Evolutionary conservation across 139 green algal genomes (phyloP), one percentile per base, ranked within the genome.

Genomic region (Nannochloris sp.): DNA sequence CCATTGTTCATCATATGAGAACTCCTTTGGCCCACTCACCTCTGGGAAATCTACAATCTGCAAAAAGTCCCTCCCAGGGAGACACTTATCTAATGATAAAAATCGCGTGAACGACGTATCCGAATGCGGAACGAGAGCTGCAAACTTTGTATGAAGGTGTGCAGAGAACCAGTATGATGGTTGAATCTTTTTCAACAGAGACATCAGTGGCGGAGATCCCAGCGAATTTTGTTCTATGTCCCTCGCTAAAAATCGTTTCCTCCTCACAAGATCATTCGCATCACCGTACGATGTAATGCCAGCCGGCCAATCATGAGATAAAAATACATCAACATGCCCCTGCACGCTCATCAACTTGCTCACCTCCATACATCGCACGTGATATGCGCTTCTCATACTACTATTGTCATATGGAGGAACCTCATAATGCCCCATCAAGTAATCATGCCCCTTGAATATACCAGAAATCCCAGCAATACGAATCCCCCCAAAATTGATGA

Each of bases 231-330:
- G 55, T 13, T 79, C 71, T 30, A 92, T 85, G 74, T 97, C 91
- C 14, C 66, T 40, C 3, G 45, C 50, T 51, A 98, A 79, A 73
- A 91, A 96, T 3, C 73, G 60, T 73, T 99, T 99, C 2, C 64
- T 69, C 3, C 72, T 56, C 23, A 97, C 72, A 40, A 99, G 85
- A 51, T 55, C 66, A 12, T 81, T 44, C 29, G 68, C 75, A 79
- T 97, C 70, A 25, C 93, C 93, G 63, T 92, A 82, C 10, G 76
- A 56, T 1, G 78, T 80, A 33, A 99, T 89, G 57, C 84, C 81
- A 17, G 77, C 65, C 8, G 93, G 93, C 93, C 93, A 99, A 79
- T 99, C 93, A 82, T 99, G 93, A 0, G 80, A 92, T 5, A 99
- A 68, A 53, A 97, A 95, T 0, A 97, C 69, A 67, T 97, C 89